Base-by-base conservation (phyloP, 768 basidiomycete genomes). In the Trametes meyenii region DNA sequence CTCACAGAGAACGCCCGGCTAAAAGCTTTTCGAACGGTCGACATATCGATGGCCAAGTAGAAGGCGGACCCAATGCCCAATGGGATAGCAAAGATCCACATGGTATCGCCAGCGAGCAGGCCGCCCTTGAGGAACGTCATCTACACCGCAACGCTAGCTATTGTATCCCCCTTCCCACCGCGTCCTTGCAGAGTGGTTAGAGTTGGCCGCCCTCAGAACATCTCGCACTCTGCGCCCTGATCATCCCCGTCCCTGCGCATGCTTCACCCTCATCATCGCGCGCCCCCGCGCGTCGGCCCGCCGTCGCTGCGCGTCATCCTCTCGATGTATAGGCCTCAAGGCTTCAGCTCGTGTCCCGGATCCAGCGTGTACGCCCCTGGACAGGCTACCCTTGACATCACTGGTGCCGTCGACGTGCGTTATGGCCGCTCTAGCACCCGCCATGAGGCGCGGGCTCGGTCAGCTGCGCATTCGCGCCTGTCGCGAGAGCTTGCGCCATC, bases 331-430 rank as follows among this genome's bases (percentile, higher is more conserved):
- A 12, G 19, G 45, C 5, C 19, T 6, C 5, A 21, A 46, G 21
- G 19, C 48, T 33, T 26, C 29, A 21, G 48, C 16, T 48, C 48
- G 26, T 10, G 17, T 16, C 48, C 26, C 48, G 26, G 19, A 50
- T 17, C 10, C 44, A 19, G 4, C 17, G 17, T 12, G n/a, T 5
- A 12, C 14, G 51, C 51, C 19, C 54, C 54, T 55, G 43, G 19
- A 10, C 44, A 14, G 44, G 11, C n/a, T 43, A 55, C 54, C 43
- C 43, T 55, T 55, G 54, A 55, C 43, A 55, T 55, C 54, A 55
- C 54, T 10, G 33, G 4, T 46, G 43, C 19, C 21, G 43, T 38
- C 16, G 17, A 19, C 29, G 54, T 19, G 29, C 14, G 14, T 14
- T 46, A 55, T 21, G n/a, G 29, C 54, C 43, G 43, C 33, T n/a